Conservation (phyloP, 768 basidiomycete species). For the Russula virescens region DNA sequence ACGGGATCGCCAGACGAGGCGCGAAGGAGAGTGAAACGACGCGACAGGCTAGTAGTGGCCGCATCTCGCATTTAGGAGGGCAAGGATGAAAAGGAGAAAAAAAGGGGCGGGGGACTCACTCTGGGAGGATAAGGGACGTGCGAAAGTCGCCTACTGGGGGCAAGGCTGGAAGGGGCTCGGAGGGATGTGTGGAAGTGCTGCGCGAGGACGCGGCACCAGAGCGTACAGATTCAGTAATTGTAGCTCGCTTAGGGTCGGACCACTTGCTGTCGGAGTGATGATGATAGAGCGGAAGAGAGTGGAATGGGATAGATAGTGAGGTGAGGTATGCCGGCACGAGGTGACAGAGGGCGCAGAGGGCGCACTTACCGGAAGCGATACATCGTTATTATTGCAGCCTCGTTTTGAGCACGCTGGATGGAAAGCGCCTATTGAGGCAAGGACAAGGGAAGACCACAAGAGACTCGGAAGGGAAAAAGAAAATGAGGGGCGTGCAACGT, state of each 20-base stretch:
- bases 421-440: slow-evolving; percentile 17
- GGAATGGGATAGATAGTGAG: slow-evolving; percentile 16
- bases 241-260: slow-evolving; percentile 59
- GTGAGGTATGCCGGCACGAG: slow-evolving; percentile 21
- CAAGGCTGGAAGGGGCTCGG: slow-evolving; percentile 47
- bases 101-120: slow-evolving; percentile 46
- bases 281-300: slow-evolving; percentile 24
- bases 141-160: slow-evolving; percentile 74
- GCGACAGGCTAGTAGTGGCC: slow-evolving; percentile 53
- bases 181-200: slow-evolving; percentile 22
- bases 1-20: slow-evolving; percentile 61
- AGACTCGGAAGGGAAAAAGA: slow-evolving; percentile 27
- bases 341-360: slow-evolving; percentile 6
- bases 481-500: slow-evolving; percentile 55
- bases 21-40: slow-evolving; percentile 76
- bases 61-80: slow-evolving; percentile 6
- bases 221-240: slow-evolving; percentile 33
- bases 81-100: slow-evolving; percentile 17
- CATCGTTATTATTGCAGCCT: slow-evolving; percentile 46
- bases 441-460: slow-evolving; percentile 23
- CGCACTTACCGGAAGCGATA: slow-evolving; percentile 74
- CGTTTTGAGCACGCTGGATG: slow-evolving; percentile 62
- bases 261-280: slow-evolving; percentile 53
- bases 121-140: slow-evolving; percentile 79
- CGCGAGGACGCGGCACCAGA: slow-evolving; percentile 23